Evolutionary conservation across 2,329 filamentous ascomycete species (phyloP), one percentile per base, ranked within the genome.

Genomic region (Venturia asperata): DNA sequence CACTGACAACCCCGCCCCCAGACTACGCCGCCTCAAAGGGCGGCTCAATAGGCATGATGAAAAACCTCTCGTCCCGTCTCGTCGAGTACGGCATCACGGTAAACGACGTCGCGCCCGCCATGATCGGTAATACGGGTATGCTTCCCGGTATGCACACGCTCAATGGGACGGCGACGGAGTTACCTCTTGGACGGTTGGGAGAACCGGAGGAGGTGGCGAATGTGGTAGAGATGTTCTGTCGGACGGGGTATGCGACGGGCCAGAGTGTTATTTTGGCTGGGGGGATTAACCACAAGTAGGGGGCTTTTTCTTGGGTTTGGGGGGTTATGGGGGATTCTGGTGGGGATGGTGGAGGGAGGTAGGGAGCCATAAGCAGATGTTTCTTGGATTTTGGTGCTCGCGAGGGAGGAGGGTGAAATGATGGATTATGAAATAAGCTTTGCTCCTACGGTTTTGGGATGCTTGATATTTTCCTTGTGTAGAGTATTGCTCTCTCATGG

Each of bases 31-130:
- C 85, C 3, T 84, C 82, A 37, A 87, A 87, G 72, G 85, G 82
- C 9, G 86, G 85, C 1, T 72, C 88, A 67, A 83, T 82, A 5
- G 83, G 83, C 2, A 84, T 88, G 82, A 87, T 87, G 82, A 84
- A 81, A 71, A 88, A 87, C 68, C 77, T 88, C 39, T 80, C 85
- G 0, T 80, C 78, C 0, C 83, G 83, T 58, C 79, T 87, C 27
- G 85, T 84, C 1, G 78, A 81, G 65, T 80, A 79, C 69, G 85
- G 85, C 41, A 85, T 88, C 69, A 86, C 85, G 17, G 84, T 87
- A 65, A 88, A 88, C 66, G 85, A 87, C 68, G 83, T 88, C n/a
- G 84, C 85, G 3, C 86, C 86, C 0, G 86, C 85, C 2, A 87
- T 87, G 84, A 87, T 87, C 68, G 84, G 84, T 1, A 72, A 72